Evolutionary conservation across 805 yeast species (phyloP).

Genomic region (Starmerella geochares): DNA sequence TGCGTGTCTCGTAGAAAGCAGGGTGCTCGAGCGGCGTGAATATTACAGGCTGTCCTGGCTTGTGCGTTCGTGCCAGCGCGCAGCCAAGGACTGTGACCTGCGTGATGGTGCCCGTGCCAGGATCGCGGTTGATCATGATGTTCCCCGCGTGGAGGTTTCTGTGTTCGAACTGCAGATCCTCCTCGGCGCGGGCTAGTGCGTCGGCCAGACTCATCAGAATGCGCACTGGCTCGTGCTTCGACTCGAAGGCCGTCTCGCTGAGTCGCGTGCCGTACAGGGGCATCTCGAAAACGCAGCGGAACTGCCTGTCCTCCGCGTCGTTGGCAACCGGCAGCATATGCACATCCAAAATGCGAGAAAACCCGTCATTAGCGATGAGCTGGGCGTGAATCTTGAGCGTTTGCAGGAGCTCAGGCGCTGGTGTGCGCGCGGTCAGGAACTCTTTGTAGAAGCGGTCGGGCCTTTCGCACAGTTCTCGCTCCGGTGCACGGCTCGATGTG

Average conservation of each 20-base stretch:
- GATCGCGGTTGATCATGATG: conserved; percentile 37
- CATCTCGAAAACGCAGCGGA: conserved; percentile 29
- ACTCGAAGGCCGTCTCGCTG: conserved; percentile 35
- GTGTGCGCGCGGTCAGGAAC: conserved; percentile 37
- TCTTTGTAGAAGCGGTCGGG: conserved; percentile 42
- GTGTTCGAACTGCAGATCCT: conserved; percentile 50
- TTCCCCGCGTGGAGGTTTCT: conserved; percentile 63
- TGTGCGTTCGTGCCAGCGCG: conserved; percentile 38
- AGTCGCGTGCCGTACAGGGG: conserved; percentile 36
- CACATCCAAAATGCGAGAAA: conserved; percentile 30
- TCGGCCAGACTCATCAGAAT: conserved; percentile 48
- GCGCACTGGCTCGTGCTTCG: conserved; percentile 33
- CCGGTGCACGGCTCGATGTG: not conserved
- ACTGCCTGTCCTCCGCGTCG: conserved; percentile 27
- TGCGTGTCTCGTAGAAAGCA: conserved; percentile 48
- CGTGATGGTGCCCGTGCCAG: conserved; percentile 31
- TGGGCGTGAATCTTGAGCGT: conserved; percentile 38
- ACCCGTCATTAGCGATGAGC: conserved; percentile 39
- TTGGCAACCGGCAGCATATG: conserved; percentile 35
- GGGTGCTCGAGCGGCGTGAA: conserved; percentile 57
- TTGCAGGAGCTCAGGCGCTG: conserved; percentile 39
- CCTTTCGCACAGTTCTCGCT: not conserved
- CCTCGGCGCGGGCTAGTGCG: conserved; percentile 45
- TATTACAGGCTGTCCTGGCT: conserved; percentile 25
- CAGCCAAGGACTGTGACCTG: conserved; percentile 51